These are phyloP conservation scores for Diplogelasinospora grovesii DNA, from an alignment of 495 filamentous ascomycete genomes.

Conservation along the genomic window DNA sequence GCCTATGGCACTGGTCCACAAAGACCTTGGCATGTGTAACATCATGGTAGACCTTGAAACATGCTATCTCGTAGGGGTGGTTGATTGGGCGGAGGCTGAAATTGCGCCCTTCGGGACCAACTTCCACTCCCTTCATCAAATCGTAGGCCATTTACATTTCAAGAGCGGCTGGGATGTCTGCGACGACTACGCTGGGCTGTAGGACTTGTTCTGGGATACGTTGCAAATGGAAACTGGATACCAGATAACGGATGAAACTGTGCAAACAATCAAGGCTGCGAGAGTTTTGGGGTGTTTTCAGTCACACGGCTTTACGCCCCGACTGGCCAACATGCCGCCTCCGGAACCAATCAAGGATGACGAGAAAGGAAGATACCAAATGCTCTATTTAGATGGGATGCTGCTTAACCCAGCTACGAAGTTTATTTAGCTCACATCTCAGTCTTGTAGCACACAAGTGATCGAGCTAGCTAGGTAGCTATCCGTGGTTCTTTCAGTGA, in stretches of 20 bases:
- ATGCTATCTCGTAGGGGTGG: conserved; percentile 32
- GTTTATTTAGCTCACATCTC: too few relatives aligned
- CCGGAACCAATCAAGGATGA: conserved; percentile 32
- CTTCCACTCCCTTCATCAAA: conserved; percentile 28
- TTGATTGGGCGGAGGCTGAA: conserved; percentile 38
- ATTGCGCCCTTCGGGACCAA: conserved; percentile 35
- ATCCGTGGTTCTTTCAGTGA: too few relatives aligned
- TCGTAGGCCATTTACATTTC: conserved; percentile 32
- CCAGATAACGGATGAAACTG: conserved; percentile 21
- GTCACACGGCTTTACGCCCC: conserved; percentile 34
- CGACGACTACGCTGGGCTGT: conserved; percentile 27
- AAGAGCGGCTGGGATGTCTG: conserved; percentile 31
- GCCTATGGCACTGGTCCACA: conserved; percentile 34
- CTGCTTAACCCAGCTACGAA: conserved; percentile 30
- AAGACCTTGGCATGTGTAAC: conserved; percentile 32
- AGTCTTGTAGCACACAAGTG: too few relatives aligned
- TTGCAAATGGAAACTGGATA: conserved; percentile 28
- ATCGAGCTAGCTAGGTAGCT: too few relatives aligned
- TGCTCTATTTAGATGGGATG: conserved; percentile 33
- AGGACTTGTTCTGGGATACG: conserved; percentile 30
- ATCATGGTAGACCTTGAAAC: conserved; percentile 31
- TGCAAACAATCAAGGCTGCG: conserved; percentile 28
- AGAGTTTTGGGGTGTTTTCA: conserved; percentile 31
- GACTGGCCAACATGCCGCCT: conserved; percentile 28
- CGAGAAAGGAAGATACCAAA: conserved; percentile 33